phyloP scores from a whole-genome alignment of 2,329 filamentous ascomycete species.

The Calonectria multiphialidica region DNA sequence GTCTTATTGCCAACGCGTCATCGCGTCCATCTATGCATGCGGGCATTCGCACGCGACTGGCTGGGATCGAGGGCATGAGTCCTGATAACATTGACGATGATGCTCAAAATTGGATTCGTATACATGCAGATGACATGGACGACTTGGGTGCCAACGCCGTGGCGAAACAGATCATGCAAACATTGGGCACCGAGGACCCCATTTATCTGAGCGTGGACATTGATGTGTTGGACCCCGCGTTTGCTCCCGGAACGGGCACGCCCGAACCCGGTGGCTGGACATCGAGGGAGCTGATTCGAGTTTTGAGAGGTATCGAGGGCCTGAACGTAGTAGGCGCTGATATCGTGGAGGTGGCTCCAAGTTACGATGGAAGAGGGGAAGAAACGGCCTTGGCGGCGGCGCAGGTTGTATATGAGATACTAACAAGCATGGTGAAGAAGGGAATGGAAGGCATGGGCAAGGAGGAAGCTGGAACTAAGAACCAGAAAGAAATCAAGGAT shows the following conservation, averaged over 20 bases:
- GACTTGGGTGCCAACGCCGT: constrained; percentile 78
- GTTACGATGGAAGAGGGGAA: constrained; percentile 83
- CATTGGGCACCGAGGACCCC: constrained; percentile 74
- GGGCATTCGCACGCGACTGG: constrained; percentile 80
- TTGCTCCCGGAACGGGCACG: constrained; percentile 78
- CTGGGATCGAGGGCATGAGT: constrained; percentile 66
- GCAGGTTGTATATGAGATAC: constrained; percentile 85
- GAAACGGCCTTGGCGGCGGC: constrained; percentile 83
- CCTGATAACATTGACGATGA: constrained; percentile 76
- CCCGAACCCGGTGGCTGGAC: constrained; percentile 90
- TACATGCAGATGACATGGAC: constrained; percentile 85
- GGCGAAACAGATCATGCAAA: constrained; percentile 73
- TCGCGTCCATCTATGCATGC: constrained; percentile 78
- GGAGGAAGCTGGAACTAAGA: background rate
- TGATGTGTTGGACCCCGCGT: constrained; percentile 78
- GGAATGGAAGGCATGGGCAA: background rate
- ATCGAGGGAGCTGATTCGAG: constrained; percentile 82
- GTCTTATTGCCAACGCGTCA: constrained; percentile 73
- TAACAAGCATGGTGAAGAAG: constrained; percentile 56
- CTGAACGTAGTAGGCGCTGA: constrained; percentile 87
- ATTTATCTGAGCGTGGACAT: constrained; percentile 84
- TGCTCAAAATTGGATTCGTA: constrained; percentile 79
- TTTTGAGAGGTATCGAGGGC: constrained; percentile 80
- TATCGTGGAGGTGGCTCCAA: constrained; percentile 85
- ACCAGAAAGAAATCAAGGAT: background rate